Evolutionary conservation across 2,329 filamentous ascomycete genomes (phyloP).

Genomic region (Fusarium xylarioides): DNA sequence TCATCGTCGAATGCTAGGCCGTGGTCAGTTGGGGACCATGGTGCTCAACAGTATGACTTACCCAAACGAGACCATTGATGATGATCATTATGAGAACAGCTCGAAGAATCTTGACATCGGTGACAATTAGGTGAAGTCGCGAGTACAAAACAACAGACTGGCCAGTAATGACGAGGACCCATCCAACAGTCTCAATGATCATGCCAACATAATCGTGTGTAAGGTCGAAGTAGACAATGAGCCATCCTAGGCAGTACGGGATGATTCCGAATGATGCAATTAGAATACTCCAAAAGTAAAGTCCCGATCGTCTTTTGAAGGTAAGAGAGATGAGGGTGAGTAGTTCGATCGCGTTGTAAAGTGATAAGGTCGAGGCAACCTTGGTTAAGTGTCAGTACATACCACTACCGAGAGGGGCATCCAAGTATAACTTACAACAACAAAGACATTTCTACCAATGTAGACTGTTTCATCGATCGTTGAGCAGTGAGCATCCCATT

Average conservation of each 20-base stretch:
- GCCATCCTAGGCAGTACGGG: slow-evolving; percentile 54
- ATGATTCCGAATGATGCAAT: slow-evolving; percentile 46
- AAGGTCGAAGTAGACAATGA: slow-evolving; percentile 51
- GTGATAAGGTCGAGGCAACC: slow-evolving; percentile 18
- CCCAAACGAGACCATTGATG: slow-evolving; percentile 51
- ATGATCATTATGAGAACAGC: slow-evolving; percentile 14
- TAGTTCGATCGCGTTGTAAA: slow-evolving; percentile 47
- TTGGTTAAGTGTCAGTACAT: neutral
- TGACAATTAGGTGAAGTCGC: slow-evolving; percentile 7
- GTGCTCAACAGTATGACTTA: accelerated
- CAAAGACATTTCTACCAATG: slow-evolving; percentile 12
- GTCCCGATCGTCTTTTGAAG: slow-evolving; percentile 43
- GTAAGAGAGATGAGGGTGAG: slow-evolving; percentile 45
- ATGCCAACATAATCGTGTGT: slow-evolving; percentile 15
- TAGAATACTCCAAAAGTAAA: slow-evolving; percentile 53
- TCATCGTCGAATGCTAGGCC: slow-evolving; percentile 58
- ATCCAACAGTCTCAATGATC: slow-evolving; percentile 29
- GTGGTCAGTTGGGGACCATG: neutral
- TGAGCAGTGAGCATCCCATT: neutral
- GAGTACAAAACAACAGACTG: slow-evolving; percentile 29
- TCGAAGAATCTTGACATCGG: neutral
- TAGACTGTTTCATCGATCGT: slow-evolving; percentile 6
- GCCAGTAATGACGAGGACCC: slow-evolving; percentile 15
- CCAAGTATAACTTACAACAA: slow-evolving; percentile 1
- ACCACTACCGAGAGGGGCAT: accelerated